Evolutionary conservation across 768 basidiomycete genomes (phyloP).

Genomic region (Neoboletus brunneissimus): DNA sequence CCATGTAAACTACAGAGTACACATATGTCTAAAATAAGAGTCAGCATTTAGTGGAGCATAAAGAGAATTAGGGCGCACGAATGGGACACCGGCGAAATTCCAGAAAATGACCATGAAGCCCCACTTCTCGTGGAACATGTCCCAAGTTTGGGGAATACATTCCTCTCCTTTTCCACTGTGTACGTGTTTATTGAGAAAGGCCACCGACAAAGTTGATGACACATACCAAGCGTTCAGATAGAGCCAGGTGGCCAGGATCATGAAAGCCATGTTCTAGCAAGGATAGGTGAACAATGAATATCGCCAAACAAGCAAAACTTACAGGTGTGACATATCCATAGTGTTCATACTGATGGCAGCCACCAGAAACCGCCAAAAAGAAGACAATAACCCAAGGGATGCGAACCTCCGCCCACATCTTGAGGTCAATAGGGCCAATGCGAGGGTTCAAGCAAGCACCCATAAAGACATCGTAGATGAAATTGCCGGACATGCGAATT

Average conservation of each 20-base stretch:
- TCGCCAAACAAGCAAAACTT: conserved; percentile 26
- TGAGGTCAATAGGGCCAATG: conserved; percentile 86
- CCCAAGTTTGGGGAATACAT: conserved; percentile 96
- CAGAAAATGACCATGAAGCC: conserved; percentile 99
- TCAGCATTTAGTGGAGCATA: neutral
- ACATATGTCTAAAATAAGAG: conserved; percentile 70
- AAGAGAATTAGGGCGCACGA: conserved; percentile 52
- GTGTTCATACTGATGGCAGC: conserved; percentile 92
- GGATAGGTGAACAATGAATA: neutral
- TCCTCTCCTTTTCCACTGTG: conserved; percentile 86
- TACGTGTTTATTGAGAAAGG: conserved; percentile 1
- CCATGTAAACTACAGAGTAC: conserved; percentile 98
- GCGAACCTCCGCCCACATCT: conserved; percentile 98
- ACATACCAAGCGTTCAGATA: conserved; percentile 91
- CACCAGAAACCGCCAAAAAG: conserved; percentile 87
- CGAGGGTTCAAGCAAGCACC: conserved; percentile 93
- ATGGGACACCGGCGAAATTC: conserved; percentile 92
- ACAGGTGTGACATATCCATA: conserved; percentile 92
- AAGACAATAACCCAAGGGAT: conserved; percentile 97
- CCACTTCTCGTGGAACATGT: conserved; percentile 99
- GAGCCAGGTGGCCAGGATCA: conserved; percentile 93
- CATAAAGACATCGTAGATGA: conserved; percentile 96
- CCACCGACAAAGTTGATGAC: neutral
- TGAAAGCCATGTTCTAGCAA: conserved; percentile 89
- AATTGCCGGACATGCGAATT: conserved; percentile 92